Base-by-base conservation (phyloP, 1,139 yeast species). In the Kluyveromyces sp. region DNA sequence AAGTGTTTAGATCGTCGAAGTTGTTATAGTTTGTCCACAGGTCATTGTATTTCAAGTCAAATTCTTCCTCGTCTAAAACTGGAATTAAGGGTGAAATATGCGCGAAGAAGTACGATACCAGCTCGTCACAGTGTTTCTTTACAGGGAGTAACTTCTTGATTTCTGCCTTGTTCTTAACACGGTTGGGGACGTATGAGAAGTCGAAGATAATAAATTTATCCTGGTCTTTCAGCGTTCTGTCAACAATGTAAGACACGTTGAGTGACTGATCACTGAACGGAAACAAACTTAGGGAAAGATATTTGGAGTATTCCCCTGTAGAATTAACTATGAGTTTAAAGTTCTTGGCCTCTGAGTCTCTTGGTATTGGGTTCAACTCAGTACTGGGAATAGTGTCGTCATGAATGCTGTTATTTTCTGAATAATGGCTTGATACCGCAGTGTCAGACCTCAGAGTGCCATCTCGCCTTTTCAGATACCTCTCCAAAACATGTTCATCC, bases 161-260 rank as follows among this genome's bases (percentile, higher is more conserved):
- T 4, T 37, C 40, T 29, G 16, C 34, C 11, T 8, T 12, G 3
- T 15, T 13, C 4, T 12, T 18, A 15, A 37, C 11, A 9, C 26
- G 16, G 20, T n/a, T 17, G 11, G 40, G 28, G 4, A 37, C 40
- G 28, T n/a, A 20, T 7, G 34, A 29, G 34, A 37, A 37, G 30
- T 37, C 40, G 30, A 29, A 37, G n/a, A 37, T 16, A 3, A 37
- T 25, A 13, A 28, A 29, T n/a, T 31, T 17, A 17, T 37, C 40
- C 28, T 18, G 26, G 15, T 37, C 34, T 17, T 16, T 28, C 8
- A 33, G 40, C 11, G 30, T 4, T 18, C 40, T 29, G 28, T 37
- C 40, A n/a, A 37, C 40, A 16, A 37, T 37, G 34, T 37, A 37
- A 12, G 40, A 37, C 17, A 37, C 40, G 19, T 29, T 37, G n/a